Evolutionary conservation across 441 rosid species (phyloP), one percentile per base, ranked within the genome.

Genomic region (Adansonia madagascariensis): DNA sequence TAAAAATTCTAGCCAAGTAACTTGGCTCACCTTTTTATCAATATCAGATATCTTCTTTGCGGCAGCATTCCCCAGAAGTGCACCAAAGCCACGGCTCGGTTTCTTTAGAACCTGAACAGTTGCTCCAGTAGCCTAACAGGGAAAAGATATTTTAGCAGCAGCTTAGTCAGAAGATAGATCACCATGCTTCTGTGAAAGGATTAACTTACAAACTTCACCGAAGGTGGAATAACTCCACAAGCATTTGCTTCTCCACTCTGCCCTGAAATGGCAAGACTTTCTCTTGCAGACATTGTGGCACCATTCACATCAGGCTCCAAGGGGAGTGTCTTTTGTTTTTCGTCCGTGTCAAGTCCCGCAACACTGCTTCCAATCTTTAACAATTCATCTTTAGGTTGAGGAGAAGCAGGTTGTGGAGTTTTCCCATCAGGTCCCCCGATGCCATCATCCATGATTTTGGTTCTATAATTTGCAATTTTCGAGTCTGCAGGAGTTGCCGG

Each of bases 61-160:
- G 27, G 80, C 75, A 17, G 75, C 53, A 49, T 75, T 81, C 55
- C 97, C 94, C 41, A 88, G 84, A 79, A 91, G 80, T 41, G 89
- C 89, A 66, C 90, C 95, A 69, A 92, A 84, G 81, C 84, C 89
- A 78, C 91, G 76, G 66, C 78, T 84, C 64, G 90, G 92, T 81
- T 88, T 90, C 90, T 88, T 89, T 66, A 78, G 84, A 78, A 70
- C 87, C 82, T 81, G 90, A 80, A 86, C 84, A 35, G 85, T 85
- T 50, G 89, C 89, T 78, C 80, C 89, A 73, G 85, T 69, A 80
- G 43, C 87, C 99, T 95, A 79, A 24, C 65, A 50, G 67, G 74
- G 49, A 76, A 75, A 76, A 68, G 27, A 80, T 55, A 76, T 27
- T 80, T 62, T 84, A 70, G 76, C 4, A 20, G 46, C 63, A 46